A percentile compares a stretch with the other conserved stretches of the same genome.
Conservation (phyloP, 371 early-diverging fungal genomes). For the Mortierella sp. region DNA sequence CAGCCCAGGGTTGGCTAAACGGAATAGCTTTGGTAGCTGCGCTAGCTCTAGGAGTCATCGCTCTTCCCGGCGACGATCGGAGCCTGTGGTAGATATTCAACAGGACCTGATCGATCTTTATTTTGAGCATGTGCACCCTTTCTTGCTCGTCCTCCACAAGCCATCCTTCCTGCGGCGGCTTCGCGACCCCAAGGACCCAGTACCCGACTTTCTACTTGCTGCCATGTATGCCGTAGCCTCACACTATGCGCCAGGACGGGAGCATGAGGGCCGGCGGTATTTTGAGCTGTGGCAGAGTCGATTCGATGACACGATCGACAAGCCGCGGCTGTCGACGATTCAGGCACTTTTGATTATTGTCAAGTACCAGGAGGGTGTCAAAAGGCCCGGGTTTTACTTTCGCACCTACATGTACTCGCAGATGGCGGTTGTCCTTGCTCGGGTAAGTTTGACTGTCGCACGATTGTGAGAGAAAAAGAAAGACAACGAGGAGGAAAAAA, state of each 20-base stretch:
- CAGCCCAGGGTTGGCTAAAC: constrained; percentile 11
- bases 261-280: constrained; percentile 46
- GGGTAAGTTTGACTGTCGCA: constrained; percentile 55
- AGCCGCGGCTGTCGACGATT: constrained; percentile 52
- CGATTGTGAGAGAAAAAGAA: constrained; percentile 55
- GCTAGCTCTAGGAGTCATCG: constrained; percentile 10
- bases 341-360: constrained; percentile 51
- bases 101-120: constrained; percentile 55
- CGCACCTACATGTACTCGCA: constrained; percentile 55
- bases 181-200: constrained; percentile 55
- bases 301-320: constrained; percentile 51
- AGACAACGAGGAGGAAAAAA: constrained; percentile 51
- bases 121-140: constrained; percentile 67
- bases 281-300: constrained; percentile 50
- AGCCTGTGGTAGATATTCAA: constrained; percentile 45
- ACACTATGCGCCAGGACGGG: constrained; percentile 55
- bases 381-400: constrained; percentile 54
- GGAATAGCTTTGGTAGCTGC: constrained; percentile 11
- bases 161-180: constrained; percentile 62
- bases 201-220: constrained; percentile 58
- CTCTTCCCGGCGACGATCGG: constrained; percentile 40
- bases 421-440: constrained; percentile 59
- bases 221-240: constrained; percentile 65
- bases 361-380: constrained; percentile 53
- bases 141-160: constrained; percentile 67